These are phyloP conservation scores for Metschnikowia aberdeeniae DNA, from an alignment of 805 yeast species.

Conservation along the genomic window DNA sequence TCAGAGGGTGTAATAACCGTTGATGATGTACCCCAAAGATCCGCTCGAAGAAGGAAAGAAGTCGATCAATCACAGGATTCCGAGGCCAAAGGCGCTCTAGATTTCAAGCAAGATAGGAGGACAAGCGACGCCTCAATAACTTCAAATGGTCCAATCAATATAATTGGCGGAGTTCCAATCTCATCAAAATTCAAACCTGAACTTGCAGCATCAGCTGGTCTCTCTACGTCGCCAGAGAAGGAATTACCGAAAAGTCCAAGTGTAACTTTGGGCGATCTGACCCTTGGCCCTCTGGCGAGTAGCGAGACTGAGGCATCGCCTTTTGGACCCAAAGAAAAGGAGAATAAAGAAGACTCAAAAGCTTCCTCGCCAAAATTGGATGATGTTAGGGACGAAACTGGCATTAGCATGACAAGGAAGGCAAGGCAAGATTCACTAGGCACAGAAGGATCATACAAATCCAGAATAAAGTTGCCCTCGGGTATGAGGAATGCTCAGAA, in stretches of 20 bases:
- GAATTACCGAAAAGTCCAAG: neutral
- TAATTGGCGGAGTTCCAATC: conserved; percentile 8
- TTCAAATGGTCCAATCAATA: conserved; percentile 13
- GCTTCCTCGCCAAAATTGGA: neutral
- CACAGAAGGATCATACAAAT: conserved; percentile 27
- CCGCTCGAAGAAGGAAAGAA: conserved; percentile 21
- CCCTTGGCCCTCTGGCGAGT: too few relatives aligned
- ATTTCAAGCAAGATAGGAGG: conserved; percentile 4
- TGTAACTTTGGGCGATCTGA: neutral
- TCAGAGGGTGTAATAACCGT: neutral
- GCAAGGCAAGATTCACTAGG: conserved; percentile 19
- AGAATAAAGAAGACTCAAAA: neutral
- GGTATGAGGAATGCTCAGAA: conserved; percentile 12
- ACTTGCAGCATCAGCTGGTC: conserved; percentile 6
- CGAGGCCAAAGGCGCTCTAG: neutral
- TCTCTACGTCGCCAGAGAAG: neutral
- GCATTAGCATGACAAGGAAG: neutral
- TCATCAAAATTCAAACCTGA: conserved; percentile 11
- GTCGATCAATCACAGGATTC: neutral
- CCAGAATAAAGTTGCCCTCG: conserved; percentile 32
- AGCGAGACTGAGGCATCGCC: neutral
- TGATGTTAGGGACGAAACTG: neutral
- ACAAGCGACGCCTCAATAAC: conserved; percentile 11
- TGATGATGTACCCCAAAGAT: conserved; percentile 24
- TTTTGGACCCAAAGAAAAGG: neutral